Percentiles rank a stretch among this genome's conserved stretches.
phyloP scores from a whole-genome alignment of 2,329 filamentous ascomycete species.

The Trichoderma cornu-damae region DNA sequence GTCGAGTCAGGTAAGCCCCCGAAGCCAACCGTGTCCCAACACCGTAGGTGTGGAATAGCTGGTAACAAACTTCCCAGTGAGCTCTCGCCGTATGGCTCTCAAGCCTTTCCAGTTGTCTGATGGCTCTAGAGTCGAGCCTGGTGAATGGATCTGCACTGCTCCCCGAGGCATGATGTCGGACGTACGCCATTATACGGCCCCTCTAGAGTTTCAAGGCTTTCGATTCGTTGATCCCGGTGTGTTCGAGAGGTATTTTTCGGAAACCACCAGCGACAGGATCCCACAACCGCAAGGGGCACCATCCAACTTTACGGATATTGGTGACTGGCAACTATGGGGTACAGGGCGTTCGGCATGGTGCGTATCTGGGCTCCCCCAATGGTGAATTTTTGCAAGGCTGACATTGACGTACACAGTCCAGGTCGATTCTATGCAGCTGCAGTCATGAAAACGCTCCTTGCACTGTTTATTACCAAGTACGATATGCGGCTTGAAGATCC shows the following conservation, averaged over 20 bases:
- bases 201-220: not conserved
- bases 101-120: not conserved
- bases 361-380: not conserved
- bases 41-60: not conserved
- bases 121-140: not conserved
- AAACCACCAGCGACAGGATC: not conserved
- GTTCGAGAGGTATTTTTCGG: not conserved
- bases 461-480: not conserved
- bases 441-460: conserved; percentile 4
- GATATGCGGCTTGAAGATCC: conserved; percentile 1
- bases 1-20: not conserved
- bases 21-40: too few relatives aligned
- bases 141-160: conserved; percentile 8
- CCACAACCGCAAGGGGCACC: not conserved
- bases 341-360: conserved; percentile 9
- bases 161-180: conserved; percentile 2
- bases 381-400: not conserved
- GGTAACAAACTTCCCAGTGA: not conserved
- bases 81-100: conserved; percentile 11
- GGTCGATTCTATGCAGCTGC: conserved; percentile 2
- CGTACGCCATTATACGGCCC: not conserved
- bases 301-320: not conserved
- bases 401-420: not conserved
- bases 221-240: not conserved
- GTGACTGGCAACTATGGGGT: conserved; percentile 7